Evolutionary conservation across 2,329 filamentous ascomycete genomes (phyloP).

Genomic region (Diplodia sapinea): DNA sequence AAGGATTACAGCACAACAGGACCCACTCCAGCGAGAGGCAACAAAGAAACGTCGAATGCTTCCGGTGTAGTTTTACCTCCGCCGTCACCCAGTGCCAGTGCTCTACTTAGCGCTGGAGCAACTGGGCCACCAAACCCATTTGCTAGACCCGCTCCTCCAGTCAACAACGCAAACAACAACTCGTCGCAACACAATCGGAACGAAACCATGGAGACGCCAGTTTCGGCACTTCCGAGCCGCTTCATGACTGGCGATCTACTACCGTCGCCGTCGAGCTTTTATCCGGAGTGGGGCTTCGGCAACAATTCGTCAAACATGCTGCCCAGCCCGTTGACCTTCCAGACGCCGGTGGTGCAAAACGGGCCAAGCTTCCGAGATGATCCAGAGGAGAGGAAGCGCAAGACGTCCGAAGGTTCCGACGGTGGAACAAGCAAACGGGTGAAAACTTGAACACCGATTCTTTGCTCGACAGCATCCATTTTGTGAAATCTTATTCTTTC

Average conservation of each 20-base stretch:
- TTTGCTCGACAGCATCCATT: background rate
- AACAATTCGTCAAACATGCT: conserved; percentile 78
- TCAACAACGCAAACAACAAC: conserved; percentile 53
- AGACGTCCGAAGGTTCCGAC: conserved; percentile 45
- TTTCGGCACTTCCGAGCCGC: conserved; percentile 89
- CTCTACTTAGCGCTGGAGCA: conserved; percentile 87
- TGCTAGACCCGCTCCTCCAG: conserved; percentile 80
- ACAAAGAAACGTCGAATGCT: conserved; percentile 63
- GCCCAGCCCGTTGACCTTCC: conserved; percentile 90
- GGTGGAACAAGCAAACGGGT: conserved; percentile 44
- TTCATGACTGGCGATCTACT: conserved; percentile 88
- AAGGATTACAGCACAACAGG: conserved; percentile 66
- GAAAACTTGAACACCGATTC: conserved; percentile 41
- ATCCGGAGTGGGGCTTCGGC: conserved; percentile 85
- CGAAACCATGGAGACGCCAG: conserved; percentile 71
- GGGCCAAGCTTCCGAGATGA: conserved; percentile 53
- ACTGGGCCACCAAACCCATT: conserved; percentile 95
- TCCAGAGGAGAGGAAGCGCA: conserved; percentile 48
- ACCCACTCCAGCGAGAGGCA: conserved; percentile 61
- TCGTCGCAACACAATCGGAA: conserved; percentile 47
- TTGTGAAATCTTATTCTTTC: background rate
- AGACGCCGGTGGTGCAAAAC: conserved; percentile 69
- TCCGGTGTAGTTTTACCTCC: conserved; percentile 83
- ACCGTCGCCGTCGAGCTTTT: conserved; percentile 90
- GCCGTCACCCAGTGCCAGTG: conserved; percentile 86